Conservation (phyloP, 495 filamentous ascomycete species). For the Hypoxylon crocopeplum region DNA sequence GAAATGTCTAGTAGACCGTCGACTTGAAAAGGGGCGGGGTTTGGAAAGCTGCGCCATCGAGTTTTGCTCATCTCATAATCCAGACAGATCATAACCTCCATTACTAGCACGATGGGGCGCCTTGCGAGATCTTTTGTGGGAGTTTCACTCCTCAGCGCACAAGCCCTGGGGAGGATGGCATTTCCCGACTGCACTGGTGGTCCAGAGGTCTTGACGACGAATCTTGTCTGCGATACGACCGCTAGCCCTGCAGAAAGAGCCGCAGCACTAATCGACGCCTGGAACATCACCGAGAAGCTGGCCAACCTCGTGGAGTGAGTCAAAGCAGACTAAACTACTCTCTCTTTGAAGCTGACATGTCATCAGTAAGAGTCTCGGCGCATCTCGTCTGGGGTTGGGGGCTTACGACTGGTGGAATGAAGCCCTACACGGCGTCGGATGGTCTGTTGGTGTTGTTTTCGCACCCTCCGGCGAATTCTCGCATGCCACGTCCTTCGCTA, state of each 20-base stretch:
- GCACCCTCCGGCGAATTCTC: constrained; percentile 44
- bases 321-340: background rate
- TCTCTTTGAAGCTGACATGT: constrained; percentile 22
- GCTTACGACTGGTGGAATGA: constrained; percentile 62
- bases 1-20: background rate
- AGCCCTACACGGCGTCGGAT: constrained; percentile 55
- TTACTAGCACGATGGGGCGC: constrained; percentile 18
- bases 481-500: constrained; percentile 57
- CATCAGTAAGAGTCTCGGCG: constrained; percentile 44
- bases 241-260: constrained; percentile 53
- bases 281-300: constrained; percentile 52
- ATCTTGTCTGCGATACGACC: constrained; percentile 56
- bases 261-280: constrained; percentile 47
- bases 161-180: constrained; percentile 18
- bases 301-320: constrained; percentile 48
- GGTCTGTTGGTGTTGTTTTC: constrained; percentile 44
- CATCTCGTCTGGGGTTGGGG: constrained; percentile 48
- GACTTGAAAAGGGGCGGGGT: constrained; percentile 4
- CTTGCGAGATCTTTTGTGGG: background rate
- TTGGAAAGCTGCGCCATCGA: background rate
- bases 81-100: too few relatives aligned
- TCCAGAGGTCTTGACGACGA: constrained; percentile 40
- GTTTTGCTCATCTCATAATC: background rate
- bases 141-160: constrained; percentile 21
- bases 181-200: constrained; percentile 46